phyloP scores from a whole-genome alignment of 257 asterid species.

The Gentiana macrophylla region DNA sequence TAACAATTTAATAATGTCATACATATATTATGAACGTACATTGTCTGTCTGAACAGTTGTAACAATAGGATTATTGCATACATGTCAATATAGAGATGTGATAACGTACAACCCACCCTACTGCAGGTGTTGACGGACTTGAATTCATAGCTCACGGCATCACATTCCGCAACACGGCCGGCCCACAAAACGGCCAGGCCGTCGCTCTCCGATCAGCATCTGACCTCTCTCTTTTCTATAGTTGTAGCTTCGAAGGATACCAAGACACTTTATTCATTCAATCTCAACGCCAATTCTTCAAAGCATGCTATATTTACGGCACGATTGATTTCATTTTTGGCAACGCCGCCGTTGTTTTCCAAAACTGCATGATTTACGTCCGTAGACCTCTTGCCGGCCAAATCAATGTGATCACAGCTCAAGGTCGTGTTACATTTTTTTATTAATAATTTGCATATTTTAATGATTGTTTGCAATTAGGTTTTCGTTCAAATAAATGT shows the following conservation, averaged over 20 bases:
- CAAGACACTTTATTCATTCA: conserved; percentile 88
- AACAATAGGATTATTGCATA: no score
- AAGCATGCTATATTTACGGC: conserved; percentile 56
- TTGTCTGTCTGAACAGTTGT: no score
- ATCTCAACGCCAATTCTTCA: conserved; percentile 74
- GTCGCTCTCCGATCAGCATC: conserved; percentile 83
- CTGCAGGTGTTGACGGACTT: conserved; percentile 57
- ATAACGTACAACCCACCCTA: no score
- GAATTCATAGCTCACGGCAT: conserved; percentile 84
- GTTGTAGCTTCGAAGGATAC: conserved; percentile 70
- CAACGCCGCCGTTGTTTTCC: conserved; percentile 75
- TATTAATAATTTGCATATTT: no score
- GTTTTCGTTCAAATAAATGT: no score
- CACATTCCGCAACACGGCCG: conserved; percentile 75
- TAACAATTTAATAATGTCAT: no score
- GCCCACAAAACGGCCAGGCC: conserved; percentile 60
- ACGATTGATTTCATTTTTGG: conserved; percentile 85
- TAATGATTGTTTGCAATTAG: no score
- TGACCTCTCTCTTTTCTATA: conserved; percentile 75
- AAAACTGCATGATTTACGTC: conserved; percentile 57
- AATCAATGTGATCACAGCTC: conserved; percentile 66
- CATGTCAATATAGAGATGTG: no score
- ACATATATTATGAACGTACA: no score
- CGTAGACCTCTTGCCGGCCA: conserved; percentile 62
- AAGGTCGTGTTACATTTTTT: conserved; percentile 22